Evolutionary conservation across 495 filamentous ascomycete genomes (phyloP).

Genomic region (Halenospora varia): DNA sequence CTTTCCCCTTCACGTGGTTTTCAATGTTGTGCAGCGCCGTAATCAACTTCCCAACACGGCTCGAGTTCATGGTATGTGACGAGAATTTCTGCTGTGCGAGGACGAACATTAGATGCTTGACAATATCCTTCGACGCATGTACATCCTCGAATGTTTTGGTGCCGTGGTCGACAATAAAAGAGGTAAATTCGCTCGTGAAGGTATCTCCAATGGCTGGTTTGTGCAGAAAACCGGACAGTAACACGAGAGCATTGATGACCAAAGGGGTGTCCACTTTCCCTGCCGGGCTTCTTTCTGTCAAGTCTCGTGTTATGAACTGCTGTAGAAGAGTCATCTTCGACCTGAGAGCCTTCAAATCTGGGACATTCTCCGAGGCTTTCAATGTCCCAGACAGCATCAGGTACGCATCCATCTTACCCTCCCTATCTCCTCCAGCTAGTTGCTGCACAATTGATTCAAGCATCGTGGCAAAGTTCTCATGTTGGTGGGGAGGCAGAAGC

Average conservation of each 20-base stretch:
- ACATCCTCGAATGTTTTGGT: conserved; percentile 62
- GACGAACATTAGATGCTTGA: conserved; percentile 72
- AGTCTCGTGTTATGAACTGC: conserved; percentile 76
- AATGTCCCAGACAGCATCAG: conserved; percentile 69
- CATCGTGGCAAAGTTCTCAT: conserved; percentile 62
- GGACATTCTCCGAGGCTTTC: conserved; percentile 72
- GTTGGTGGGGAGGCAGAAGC: conserved; percentile 29
- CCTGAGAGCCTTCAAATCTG: conserved; percentile 63
- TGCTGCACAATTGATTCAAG: conserved; percentile 77
- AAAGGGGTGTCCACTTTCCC: conserved; percentile 57
- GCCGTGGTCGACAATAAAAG: conserved; percentile 74
- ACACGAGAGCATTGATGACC: conserved; percentile 68
- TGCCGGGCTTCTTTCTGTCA: conserved; percentile 49
- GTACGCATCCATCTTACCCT: conserved; percentile 80
- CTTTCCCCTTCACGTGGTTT: conserved; percentile 70
- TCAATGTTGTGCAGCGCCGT: conserved; percentile 65
- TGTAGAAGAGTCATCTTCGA: conserved; percentile 71
- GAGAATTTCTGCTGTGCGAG: conserved; percentile 75
- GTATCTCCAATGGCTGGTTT: conserved; percentile 58
- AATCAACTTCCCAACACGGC: conserved; percentile 64
- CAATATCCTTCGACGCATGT: conserved; percentile 68
- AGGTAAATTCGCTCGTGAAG: conserved; percentile 70
- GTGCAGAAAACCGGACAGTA: conserved; percentile 68
- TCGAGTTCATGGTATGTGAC: conserved; percentile 63
- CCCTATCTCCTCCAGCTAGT: conserved; percentile 64